Conservation (phyloP, 2,329 filamentous ascomycete species). For the Tolypocladium tundrense region DNA sequence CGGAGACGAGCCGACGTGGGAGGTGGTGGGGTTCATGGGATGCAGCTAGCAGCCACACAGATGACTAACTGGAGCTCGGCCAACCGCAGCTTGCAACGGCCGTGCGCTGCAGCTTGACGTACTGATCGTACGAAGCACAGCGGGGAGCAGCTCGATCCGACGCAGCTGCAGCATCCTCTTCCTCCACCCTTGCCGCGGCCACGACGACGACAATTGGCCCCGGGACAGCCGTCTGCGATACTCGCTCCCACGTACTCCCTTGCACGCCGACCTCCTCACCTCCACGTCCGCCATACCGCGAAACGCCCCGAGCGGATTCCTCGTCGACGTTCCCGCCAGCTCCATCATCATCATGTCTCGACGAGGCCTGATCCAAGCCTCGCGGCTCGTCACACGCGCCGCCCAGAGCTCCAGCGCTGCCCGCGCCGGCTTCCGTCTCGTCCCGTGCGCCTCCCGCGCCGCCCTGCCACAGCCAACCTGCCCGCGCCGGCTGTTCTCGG, state of each 20-base stretch:
- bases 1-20: not conserved
- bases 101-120: conserved; percentile 3
- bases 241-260: too few relatives aligned
- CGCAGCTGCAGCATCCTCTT: not conserved
- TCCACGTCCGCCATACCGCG: conserved; percentile 1
- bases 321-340: not conserved
- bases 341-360: conserved; percentile 17
- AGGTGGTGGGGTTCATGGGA: not conserved
- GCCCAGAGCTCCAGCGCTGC: conserved; percentile 15
- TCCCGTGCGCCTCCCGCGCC: conserved; percentile 4
- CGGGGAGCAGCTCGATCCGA: not conserved
- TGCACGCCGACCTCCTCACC: not conserved
- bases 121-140: not conserved
- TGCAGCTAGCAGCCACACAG: not conserved
- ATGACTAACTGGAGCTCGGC: not conserved
- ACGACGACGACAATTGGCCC: not conserved
- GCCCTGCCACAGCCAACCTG: not conserved
- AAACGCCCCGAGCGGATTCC: not conserved
- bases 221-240: not conserved
- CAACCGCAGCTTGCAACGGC: not conserved
- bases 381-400: conserved; percentile 24
- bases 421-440: conserved; percentile 12
- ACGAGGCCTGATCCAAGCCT: conserved; percentile 23
- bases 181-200: not conserved
- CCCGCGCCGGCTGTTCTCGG: conserved; percentile 18